phyloP scores from a whole-genome alignment of 2,329 filamentous ascomycete genomes.

The Drechslerella coelobrocha region DNA sequence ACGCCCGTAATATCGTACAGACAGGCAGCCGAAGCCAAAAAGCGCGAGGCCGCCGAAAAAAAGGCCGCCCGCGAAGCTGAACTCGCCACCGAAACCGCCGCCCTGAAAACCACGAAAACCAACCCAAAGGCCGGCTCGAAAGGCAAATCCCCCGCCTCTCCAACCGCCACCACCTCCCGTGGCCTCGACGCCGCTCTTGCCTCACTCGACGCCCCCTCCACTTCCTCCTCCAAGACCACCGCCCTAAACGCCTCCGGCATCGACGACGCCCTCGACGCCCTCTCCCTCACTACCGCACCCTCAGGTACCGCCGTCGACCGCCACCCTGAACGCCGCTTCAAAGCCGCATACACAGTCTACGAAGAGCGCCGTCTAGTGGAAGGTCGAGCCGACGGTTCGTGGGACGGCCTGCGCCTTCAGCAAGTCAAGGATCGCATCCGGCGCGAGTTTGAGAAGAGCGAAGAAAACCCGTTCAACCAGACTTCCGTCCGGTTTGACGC shows the following conservation, averaged over 20 bases:
- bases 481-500: conserved; percentile 74
- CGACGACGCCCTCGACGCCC: conserved; percentile 88
- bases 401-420: conserved; percentile 75
- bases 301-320: conserved; percentile 76
- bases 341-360: conserved; percentile 81
- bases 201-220: conserved; percentile 61
- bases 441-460: conserved; percentile 93
- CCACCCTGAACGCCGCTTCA: conserved; percentile 85
- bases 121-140: conserved; percentile 68
- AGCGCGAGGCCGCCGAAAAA: conserved; percentile 80
- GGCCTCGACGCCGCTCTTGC: conserved; percentile 61
- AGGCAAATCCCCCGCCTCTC: conserved; percentile 74
- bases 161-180: conserved; percentile 69
- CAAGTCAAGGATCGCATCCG: conserved; percentile 83
- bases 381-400: conserved; percentile 80
- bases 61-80: conserved; percentile 91
- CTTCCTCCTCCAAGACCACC: conserved; percentile 12
- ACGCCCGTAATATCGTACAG: conserved; percentile 60
- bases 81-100: conserved; percentile 80
- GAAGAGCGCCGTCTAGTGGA: conserved; percentile 82
- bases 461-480: conserved; percentile 96
- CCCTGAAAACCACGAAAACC: conserved; percentile 72
- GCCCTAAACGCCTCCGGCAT: conserved; percentile 81
- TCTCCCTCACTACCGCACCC: conserved; percentile 70
- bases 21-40: conserved; percentile 83